Evolutionary conservation across 2,329 filamentous ascomycete species (phyloP), one percentile per base, ranked within the genome.

Genomic region (Dendrostoma leiphaemia): DNA sequence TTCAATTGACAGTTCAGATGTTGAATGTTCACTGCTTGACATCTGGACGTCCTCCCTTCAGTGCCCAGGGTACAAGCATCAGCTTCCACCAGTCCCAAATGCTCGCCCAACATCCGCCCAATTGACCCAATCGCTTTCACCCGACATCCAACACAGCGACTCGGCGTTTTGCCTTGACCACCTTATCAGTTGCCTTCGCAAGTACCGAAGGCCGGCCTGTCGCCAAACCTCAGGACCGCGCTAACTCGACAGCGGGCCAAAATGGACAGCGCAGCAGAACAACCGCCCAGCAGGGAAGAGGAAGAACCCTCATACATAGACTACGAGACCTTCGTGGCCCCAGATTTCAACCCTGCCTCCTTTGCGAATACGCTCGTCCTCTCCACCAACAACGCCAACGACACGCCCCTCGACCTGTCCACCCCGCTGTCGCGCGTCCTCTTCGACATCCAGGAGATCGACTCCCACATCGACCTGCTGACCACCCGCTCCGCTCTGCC

Each of bases 361-460:
- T 97, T 97, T 67, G 93, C 94, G 63, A 97, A 97, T 70, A 83
- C 84, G 24, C 85, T 99, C 56, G 89, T 97, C 46, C 84, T 92
- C 54, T 81, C 86, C 35, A 97, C 93, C 52, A 97, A 97, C 77
- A 96, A 97, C 73, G 81, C 91, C 55, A 90, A 88, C 62, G 94
- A 97, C 72, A 87, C 87, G 2, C 89, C 91, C 6, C 83, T 97
- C 64, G 94, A 99, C 70, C 88, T 99, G 54, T 93, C 91, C 6
- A 97, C 94, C 15, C 93, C 94, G 3, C 81, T 99, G 45, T 96
- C 92, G 5, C 85, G 91, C 51, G 92, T 97, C 5, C 84, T 97
- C 6, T 99, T 99, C 72, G 94, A 99, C 71, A 87, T 94, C 3
- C 94, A 97, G 68, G 94, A 97, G 72, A 88, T 99, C 61, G 93